phyloP scores from a whole-genome alignment of 108 stramenopile species.

The Nannochloropsis gaditana region DNA sequence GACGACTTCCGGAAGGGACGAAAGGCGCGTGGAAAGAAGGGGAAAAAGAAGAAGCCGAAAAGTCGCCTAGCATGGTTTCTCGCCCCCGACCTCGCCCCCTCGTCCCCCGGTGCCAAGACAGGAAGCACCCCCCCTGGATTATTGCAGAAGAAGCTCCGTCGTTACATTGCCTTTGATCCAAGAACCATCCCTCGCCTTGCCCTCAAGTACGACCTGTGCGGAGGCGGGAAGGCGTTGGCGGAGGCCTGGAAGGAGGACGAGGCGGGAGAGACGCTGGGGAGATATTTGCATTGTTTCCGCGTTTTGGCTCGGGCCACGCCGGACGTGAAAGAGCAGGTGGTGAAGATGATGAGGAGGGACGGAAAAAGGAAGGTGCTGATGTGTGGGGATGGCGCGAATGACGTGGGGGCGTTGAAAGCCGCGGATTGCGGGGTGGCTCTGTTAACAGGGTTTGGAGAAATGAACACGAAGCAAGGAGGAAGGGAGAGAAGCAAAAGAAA shows the following conservation, averaged over 20 bases:
- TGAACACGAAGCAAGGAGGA: slow-evolving; percentile 55
- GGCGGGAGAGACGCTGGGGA: slow-evolving; percentile 29
- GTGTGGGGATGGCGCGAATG: slow-evolving; percentile 98
- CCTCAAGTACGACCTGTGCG: slow-evolving; percentile 68
- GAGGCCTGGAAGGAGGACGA: slow-evolving; percentile 66
- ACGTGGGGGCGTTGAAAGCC: slow-evolving; percentile 87
- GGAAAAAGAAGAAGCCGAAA: slow-evolving; percentile 14
- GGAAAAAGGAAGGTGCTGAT: slow-evolving; percentile 59
- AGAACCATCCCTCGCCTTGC: slow-evolving; percentile 62
- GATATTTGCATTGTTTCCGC: slow-evolving; percentile 69
- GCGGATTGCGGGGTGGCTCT: slow-evolving; percentile 88
- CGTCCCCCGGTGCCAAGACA: background rate
- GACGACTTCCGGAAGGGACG: no score
- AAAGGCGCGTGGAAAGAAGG: background rate
- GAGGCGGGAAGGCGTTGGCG: slow-evolving; percentile 69
- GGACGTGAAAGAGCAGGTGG: slow-evolving; percentile 87
- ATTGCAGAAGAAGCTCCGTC: background rate
- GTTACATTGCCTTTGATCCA: background rate
- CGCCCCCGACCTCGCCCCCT: background rate
- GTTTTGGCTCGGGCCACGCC: slow-evolving; percentile 93
- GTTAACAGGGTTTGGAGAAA: slow-evolving; percentile 82
- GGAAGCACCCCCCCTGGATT: background rate
- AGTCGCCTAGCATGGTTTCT: background rate
- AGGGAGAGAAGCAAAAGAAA: background rate
- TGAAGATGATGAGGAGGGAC: slow-evolving; percentile 31